Evolutionary conservation across 805 yeast genomes (phyloP).

Genomic region (Wickerhamiella spandovensis): DNA sequence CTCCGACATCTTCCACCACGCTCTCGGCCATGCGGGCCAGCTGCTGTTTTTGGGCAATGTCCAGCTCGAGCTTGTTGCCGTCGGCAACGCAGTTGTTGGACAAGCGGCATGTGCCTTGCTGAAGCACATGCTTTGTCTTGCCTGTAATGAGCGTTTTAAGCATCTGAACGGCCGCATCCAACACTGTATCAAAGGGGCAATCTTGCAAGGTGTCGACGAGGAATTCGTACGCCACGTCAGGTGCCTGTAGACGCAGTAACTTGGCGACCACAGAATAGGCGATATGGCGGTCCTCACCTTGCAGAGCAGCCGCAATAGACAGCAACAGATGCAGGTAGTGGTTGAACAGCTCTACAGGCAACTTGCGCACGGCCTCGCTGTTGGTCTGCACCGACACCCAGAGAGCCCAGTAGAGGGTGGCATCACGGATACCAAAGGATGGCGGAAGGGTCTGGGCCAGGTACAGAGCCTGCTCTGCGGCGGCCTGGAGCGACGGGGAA

Average conservation of each 20-base stretch:
- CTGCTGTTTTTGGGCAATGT: background rate
- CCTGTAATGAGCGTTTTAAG: slow-evolving; percentile 43
- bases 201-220: slow-evolving; percentile 47
- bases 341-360: slow-evolving; percentile 24
- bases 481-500: background rate
- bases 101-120: background rate
- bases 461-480: slow-evolving; percentile 2
- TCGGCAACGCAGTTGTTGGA: slow-evolving; percentile 2
- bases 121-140: slow-evolving; percentile 3
- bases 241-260: slow-evolving; percentile 45
- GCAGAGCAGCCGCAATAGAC: slow-evolving; percentile 24
- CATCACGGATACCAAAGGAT: slow-evolving; percentile 24
- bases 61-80: slow-evolving; percentile 1
- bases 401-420: slow-evolving; percentile 25
- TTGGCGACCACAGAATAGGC: slow-evolving; percentile 51
- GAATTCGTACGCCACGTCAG: slow-evolving; percentile 43
- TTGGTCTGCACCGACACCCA: slow-evolving; percentile 18
- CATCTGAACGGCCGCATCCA: slow-evolving; percentile 48
- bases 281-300: slow-evolving; percentile 21
- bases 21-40: background rate
- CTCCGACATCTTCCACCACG: background rate
- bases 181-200: slow-evolving; percentile 53
- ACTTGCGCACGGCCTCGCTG: slow-evolving; percentile 18
- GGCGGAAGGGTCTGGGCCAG: slow-evolving; percentile 1
- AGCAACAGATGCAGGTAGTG: slow-evolving; percentile 33